A percentile compares a stretch with the other conserved stretches of the same genome.
Conservation (phyloP, 2,329 filamentous ascomycete species). For the Botrytis paeoniae region DNA sequence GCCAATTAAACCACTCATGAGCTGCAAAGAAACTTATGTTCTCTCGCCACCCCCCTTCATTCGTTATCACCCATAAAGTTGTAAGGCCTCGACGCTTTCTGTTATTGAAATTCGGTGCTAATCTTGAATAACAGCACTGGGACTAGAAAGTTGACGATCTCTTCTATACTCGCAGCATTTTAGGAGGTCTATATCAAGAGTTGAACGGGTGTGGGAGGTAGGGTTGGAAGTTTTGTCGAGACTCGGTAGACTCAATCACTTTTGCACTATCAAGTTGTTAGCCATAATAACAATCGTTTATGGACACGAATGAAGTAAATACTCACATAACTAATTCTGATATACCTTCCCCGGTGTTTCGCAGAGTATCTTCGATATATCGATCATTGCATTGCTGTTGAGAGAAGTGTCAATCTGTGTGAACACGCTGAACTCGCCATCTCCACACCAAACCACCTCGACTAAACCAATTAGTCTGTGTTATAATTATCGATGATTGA, state of each 20-base stretch:
- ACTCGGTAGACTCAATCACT: background rate
- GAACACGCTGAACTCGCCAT: background rate
- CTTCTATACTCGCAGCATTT: no score
- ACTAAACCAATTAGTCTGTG: background rate
- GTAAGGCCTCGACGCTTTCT: background rate
- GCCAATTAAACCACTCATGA: background rate
- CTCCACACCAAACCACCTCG: background rate
- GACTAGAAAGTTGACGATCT: fast-evolving
- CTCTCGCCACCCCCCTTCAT: background rate
- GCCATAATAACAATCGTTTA: background rate
- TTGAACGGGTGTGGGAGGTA: background rate
- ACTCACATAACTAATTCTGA: background rate
- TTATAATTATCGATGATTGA: background rate
- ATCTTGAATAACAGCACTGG: fast-evolving
- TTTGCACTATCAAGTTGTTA: background rate
- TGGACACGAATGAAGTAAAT: background rate
- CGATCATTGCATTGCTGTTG: background rate
- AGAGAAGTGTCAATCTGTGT: background rate
- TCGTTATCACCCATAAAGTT: background rate
- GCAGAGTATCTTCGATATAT: background rate
- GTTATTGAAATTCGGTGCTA: background rate
- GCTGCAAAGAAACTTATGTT: background rate
- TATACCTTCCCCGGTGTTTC: background rate
- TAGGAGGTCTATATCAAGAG: background rate
- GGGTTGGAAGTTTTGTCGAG: background rate